Evolutionary conservation across 805 yeast genomes (phyloP).

Genomic region (Kuraishia hungarica): DNA sequence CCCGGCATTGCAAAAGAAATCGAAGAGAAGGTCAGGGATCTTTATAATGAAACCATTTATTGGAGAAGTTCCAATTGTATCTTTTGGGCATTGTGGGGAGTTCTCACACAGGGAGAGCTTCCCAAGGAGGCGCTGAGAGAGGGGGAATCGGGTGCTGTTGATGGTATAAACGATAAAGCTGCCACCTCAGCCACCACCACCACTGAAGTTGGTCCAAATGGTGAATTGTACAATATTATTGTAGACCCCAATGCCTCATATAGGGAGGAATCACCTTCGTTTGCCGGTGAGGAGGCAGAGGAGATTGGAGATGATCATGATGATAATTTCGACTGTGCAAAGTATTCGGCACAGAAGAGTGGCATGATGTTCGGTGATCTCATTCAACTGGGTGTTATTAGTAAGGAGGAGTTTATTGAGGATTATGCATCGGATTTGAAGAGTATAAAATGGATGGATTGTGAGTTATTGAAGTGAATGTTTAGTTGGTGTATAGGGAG

Average conservation of each 20-base stretch:
- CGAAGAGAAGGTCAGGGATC: constrained; percentile 34
- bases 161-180: neutral
- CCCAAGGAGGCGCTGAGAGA: constrained; percentile 1
- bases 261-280: constrained; percentile 11
- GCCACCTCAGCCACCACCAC: too few relatives aligned
- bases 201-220: constrained; percentile 45
- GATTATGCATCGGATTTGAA: constrained; percentile 22
- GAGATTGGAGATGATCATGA: constrained; percentile 21
- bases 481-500: too few relatives aligned
- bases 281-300: too few relatives aligned
- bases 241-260: constrained; percentile 18
- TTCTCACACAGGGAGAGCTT: constrained; percentile 33
- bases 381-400: constrained; percentile 47
- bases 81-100: constrained; percentile 90
- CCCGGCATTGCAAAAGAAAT: constrained; percentile 24
- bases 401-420: constrained; percentile 20
- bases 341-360: constrained; percentile 69
- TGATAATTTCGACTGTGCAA: constrained; percentile 72
- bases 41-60: constrained; percentile 55
- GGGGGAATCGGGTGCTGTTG: neutral
- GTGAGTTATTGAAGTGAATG: constrained; percentile 14
- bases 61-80: constrained; percentile 82
- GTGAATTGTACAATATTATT: constrained; percentile 34
- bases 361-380: constrained; percentile 70
- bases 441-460: constrained; percentile 33